Base-by-base conservation (phyloP, 2,329 filamentous ascomycete species). In the Microdochium trichocladiopsis region DNA sequence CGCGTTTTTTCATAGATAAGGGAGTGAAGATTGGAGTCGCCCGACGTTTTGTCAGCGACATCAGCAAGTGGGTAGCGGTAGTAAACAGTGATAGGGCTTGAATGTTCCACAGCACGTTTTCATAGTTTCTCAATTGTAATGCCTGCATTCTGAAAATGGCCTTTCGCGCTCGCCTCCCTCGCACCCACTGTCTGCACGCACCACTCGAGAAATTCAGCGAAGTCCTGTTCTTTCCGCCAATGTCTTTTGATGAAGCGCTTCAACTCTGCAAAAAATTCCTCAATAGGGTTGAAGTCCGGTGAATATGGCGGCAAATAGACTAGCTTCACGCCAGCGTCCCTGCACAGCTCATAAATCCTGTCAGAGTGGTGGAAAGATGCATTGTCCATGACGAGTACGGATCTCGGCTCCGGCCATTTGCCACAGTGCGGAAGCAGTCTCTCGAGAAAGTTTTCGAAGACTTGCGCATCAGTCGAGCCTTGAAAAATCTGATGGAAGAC, bases 321-420 rank as follows among this genome's bases (percentile, higher is more conserved):
- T 18, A 55, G 49, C 18, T 52, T 51, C 10, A 55, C 41, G 18
- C 50, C 49, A 33, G 61, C 56, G 49, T 60, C 47, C 50, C 23
- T 3, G 53, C 56, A 65, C 51, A 66, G 51, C 51, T 62, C 51
- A 50, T 51, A 25, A 49, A 66, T 57, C 22, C 53, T 45, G 4
- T 59, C 55, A 33, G 51, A 60, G 36, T 56, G 54, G 57, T 66
- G 57, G n/a, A n/a, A n/a, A n/a, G n/a, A n/a, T n/a, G n/a, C n/a
- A n/a, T n/a, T n/a, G n/a, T n/a, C n/a, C n/a, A n/a, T n/a, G n/a
- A n/a, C n/a, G n/a, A n/a, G n/a, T n/a, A n/a, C n/a, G n/a, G n/a
- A n/a, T n/a, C n/a, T n/a, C n/a, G n/a, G n/a, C n/a, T n/a, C n/a
- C n/a, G n/a, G n/a, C n/a, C n/a, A n/a, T n/a, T n/a, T n/a, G n/a